Evolutionary conservation across 2,329 filamentous ascomycete genomes (phyloP), one percentile per base, ranked within the genome.

Genomic region (Calcarisporium arbuscula): DNA sequence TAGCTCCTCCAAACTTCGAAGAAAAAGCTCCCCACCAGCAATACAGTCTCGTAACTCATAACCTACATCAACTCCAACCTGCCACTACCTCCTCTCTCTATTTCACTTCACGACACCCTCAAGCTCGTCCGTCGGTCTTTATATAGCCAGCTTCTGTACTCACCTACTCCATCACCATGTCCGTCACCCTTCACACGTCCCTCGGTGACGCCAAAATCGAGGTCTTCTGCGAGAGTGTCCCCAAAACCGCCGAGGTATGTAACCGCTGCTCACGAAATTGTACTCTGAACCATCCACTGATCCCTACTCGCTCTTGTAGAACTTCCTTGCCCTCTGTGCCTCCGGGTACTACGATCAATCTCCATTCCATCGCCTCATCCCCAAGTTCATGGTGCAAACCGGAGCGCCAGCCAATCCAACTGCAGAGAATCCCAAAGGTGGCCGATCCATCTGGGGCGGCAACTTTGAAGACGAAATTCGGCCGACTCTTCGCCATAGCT

Each of bases 131-230:
- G n/a, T n/a, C n/a, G n/a, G n/a, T n/a, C n/a, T n/a, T n/a, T n/a
- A n/a, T n/a, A n/a, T n/a, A n/a, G n/a, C n/a, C n/a, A n/a, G n/a
- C n/a, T n/a, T n/a, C n/a, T n/a, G n/a, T n/a, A n/a, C n/a, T n/a
- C n/a, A n/a, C n/a, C n/a, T n/a, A n/a, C 21, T 12, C 30, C 12
- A 32, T 21, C 15, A 40, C 11, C 46, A 80, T 82, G 77, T 81
- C 77, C 10, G 74, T 80, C 43, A 81, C 77, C 9, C 74, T 98
- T 11, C 88, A 95, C 62, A 98, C 92, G 32, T 85, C 80, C 32
- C 74, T 83, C 34, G 92, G 92, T 56, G 82, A 92, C 62, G 73
- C 98, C 57, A 98, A 96, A 66, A 77, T 96, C 50, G 92, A 96
- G 61, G 70, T 98, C 47, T 96, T 95, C 66, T 96, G 90, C 67